Conservation (phyloP, 208 protist species). For the Acanthamoeba culbertsoni region DNA sequence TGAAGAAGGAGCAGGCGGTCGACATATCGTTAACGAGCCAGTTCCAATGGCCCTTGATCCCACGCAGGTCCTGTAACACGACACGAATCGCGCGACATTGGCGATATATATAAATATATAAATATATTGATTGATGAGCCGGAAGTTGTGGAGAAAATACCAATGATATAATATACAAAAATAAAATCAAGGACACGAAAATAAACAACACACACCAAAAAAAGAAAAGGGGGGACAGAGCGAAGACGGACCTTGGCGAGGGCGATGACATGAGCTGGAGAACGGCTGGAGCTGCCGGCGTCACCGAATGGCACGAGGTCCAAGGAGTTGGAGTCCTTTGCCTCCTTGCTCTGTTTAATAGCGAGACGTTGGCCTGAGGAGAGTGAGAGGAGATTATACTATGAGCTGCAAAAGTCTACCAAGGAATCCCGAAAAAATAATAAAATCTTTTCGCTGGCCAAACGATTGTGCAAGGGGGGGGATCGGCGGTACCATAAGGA, state of each 20-base stretch:
- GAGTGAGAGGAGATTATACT: background rate
- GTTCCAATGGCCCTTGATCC: conserved; percentile 54
- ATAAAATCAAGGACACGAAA: background rate
- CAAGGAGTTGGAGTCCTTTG: background rate
- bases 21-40: conserved; percentile 29
- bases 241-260: background rate
- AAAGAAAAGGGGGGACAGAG: background rate
- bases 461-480: background rate
- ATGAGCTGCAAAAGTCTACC: too few species aligned
- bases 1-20: conserved; percentile 57
- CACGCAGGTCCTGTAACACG: background rate
- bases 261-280: background rate
- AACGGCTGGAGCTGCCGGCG: background rate
- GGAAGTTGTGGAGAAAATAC: too few species aligned
- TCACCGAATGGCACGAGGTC: background rate
- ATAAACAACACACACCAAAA: background rate
- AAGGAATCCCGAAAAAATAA: too few species aligned
- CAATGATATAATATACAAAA: background rate
- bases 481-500: background rate
- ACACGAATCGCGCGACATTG: too few species aligned
- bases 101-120: too few species aligned
- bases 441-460: background rate
- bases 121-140: too few species aligned
- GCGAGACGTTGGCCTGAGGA: background rate
- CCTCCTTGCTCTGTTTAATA: background rate